A percentile compares a stretch with the other conserved stretches of the same genome.
phyloP scores from a whole-genome alignment of 202 grass and related monocot genomes.

The Zizania palustris region DNA sequence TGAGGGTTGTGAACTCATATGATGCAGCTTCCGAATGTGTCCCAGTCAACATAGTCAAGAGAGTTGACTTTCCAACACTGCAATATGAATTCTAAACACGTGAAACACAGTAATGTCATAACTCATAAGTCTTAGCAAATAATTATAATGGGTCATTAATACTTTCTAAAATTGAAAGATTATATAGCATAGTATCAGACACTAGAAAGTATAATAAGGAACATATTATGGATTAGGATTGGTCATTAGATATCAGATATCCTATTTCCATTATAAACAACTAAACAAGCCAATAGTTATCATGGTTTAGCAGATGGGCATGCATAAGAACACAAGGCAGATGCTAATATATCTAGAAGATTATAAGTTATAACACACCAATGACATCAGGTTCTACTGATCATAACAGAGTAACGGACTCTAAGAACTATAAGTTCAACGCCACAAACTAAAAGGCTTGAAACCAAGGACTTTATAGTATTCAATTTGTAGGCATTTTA shows the following conservation, averaged over 20 bases:
- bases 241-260: conserved; percentile 31
- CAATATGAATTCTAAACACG: conserved; percentile 42
- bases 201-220: conserved; percentile 7
- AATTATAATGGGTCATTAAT: neutral
- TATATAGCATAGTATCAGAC: conserved; percentile 9
- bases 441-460: conserved; percentile 13
- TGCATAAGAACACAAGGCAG: conserved; percentile 28
- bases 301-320: conserved; percentile 32
- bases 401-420: conserved; percentile 14
- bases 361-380: neutral
- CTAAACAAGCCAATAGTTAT: conserved; percentile 1
- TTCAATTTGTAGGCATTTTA: conserved; percentile 11
- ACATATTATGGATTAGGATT: neutral
- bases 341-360: neutral
- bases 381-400: conserved; percentile 9
- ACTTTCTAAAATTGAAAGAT: no score
- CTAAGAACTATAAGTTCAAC: neutral
- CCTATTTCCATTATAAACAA: conserved; percentile 25
- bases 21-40: conserved; percentile 99
- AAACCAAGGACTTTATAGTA: neutral
- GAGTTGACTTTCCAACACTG: conserved; percentile 99
- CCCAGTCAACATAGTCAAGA: conserved; percentile 92
- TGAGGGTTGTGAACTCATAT: conserved; percentile 98
- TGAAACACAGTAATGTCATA: conserved; percentile 18
- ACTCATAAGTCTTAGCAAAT: conserved; percentile 9